Evolutionary conservation across 257 asterid species (phyloP), one percentile per base, ranked within the genome.

Genomic region (Anisodus tanguticus): DNA sequence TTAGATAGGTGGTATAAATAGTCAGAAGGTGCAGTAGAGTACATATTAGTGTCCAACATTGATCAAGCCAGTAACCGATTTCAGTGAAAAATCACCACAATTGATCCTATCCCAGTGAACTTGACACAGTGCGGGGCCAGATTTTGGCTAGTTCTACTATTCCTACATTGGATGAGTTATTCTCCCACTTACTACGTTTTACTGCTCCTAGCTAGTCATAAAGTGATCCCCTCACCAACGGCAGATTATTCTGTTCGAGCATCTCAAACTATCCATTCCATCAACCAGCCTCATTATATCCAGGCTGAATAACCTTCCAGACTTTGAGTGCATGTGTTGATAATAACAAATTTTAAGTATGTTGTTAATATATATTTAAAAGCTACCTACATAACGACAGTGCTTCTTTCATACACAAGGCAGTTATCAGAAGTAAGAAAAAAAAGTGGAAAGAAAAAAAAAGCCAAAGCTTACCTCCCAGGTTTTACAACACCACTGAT

Each of bases 401-500:
- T 57, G 62, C 49, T 53, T 31, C 64, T 77, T 53, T 77, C 49
- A 53, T 26, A 53, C 64, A 13, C 49, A 26, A 53, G 15, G 9
- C 8, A 76, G 81, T 76, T 51, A 51, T 53, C 64, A 51, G 49
- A 31, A 31, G 77, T 62, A 43, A 12, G 43, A 45, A 63, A 67
- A 43, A n/a, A 16, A 15, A 5, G 6, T 9, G 54, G 79, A 8
- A 63, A 15, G 62, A 16, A 31, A 58, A 26, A 10, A 2, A 80
- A 13, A 8, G 19, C 13, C 4, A 47, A 39, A 54, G 71, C 57
- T 80, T 88, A 93, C 98, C 98, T 93, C 87, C 97, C 96, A 66
- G 98, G 98, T 83, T 89, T 92, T 17, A 95, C 88, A 69, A 87
- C 93, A 69, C 98, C 98, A 63, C 89, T 89, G 78, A 95, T 68